Percentiles rank a stretch among this genome's conserved stretches.
phyloP scores from a whole-genome alignment of 164 flowering plant species.

The Berberis vulgaris region DNA sequence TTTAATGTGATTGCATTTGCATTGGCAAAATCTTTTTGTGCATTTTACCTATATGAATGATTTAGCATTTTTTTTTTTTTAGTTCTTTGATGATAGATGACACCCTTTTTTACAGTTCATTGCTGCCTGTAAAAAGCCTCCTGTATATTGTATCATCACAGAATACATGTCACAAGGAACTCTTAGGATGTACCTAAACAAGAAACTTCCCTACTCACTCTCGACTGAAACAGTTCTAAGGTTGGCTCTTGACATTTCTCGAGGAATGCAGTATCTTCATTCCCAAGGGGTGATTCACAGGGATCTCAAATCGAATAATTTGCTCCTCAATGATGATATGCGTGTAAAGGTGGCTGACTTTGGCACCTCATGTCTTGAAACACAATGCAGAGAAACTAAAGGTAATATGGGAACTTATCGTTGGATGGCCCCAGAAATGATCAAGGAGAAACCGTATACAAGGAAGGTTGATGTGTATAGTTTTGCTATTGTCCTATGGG shows the following conservation, averaged over 20 bases:
- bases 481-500: constrained; percentile 92
- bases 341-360: constrained; percentile 93
- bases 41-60: no score
- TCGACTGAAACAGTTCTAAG: constrained; percentile 72
- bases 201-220: constrained; percentile 84
- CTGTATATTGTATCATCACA: constrained; percentile 82
- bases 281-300: constrained; percentile 93
- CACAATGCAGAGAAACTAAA: constrained; percentile 59
- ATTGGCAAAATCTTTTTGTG: no score
- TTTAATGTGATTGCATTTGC: no score
- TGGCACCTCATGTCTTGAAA: constrained; percentile 87
- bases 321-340: constrained; percentile 89
- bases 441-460: constrained; percentile 74
- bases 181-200: constrained; percentile 87
- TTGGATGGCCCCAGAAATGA: constrained; percentile 99
- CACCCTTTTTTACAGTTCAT: constrained; percentile 51
- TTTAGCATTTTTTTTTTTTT: no score
- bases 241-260: constrained; percentile 86
- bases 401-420: constrained; percentile 94
- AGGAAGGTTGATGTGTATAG: constrained; percentile 96
- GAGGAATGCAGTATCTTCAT: constrained; percentile 95
- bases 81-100: neutral
- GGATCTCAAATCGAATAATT: constrained; percentile 81
- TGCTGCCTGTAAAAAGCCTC: constrained; percentile 92
- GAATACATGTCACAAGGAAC: constrained; percentile 98